A percentile compares a stretch with the other conserved stretches of the same genome.
Conservation (phyloP, 129 eudicot species). For the Pulicaria dysenterica region DNA sequence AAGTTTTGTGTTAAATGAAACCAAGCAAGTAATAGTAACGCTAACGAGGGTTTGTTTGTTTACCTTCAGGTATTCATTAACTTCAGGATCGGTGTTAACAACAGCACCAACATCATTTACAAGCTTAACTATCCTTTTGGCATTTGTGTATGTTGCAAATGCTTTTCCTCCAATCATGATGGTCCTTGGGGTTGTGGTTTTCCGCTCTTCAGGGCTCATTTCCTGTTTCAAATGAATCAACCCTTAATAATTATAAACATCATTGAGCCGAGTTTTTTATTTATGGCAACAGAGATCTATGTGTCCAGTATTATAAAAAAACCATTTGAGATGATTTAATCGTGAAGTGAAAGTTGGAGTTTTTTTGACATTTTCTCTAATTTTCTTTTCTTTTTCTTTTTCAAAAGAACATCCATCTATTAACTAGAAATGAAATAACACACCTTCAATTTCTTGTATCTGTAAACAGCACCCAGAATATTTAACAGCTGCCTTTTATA, state of each 20-base stretch:
- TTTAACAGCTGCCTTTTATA: conserved; percentile 95
- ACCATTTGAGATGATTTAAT: background rate
- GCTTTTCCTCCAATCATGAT: conserved; percentile 99
- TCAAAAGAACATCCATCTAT: background rate
- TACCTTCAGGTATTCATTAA: conserved; percentile 88
- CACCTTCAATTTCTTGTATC: conserved; percentile 99
- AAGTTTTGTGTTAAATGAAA: background rate
- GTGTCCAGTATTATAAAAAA: background rate
- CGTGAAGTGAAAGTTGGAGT: background rate
- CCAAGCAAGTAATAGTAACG: background rate
- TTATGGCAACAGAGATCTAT: too few species aligned
- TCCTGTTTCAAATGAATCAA: conserved; percentile 53
- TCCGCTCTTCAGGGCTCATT: conserved; percentile 90
- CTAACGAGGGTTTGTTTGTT: background rate
- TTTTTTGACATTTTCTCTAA: background rate
- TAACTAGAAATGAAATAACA: conserved; percentile 13
- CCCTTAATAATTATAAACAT: background rate
- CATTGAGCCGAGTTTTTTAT: too few species aligned
- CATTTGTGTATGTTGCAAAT: conserved; percentile 97
- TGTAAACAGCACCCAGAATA: conserved; percentile 88
- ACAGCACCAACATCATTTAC: conserved; percentile 96
- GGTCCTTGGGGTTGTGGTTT: conserved; percentile 82
- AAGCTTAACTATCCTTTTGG: conserved; percentile 95
- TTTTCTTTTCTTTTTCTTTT: background rate
- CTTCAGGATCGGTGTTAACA: conserved; percentile 91